Base-by-base conservation (phyloP, 176 grass and related monocot genomes). In the Otatea glauca region DNA sequence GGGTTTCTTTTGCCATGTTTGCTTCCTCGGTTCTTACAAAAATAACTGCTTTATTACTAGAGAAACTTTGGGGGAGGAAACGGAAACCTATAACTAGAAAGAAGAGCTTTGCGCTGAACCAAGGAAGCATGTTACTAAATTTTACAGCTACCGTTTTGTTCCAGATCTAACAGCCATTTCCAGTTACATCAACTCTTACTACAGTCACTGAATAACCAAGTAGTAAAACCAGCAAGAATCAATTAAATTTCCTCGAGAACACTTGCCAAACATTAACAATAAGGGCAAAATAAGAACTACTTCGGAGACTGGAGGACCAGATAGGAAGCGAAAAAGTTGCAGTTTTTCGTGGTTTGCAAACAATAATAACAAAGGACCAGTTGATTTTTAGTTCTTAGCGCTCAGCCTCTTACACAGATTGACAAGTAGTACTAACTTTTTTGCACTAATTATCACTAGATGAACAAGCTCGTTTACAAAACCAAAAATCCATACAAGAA, bases 401-500 rank as follows among this genome's bases (percentile, higher is more conserved):
- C 39, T 42, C 10, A 11, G 43, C 2, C 9, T 42, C 9, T 32
- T 65, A 43, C 72, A n/a, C 6, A 72, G 7, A 14, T 4, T 68
- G 21, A 16, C 2, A 15, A 17, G 13, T 3, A 32, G 12, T 6
- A 5, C 73, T 25, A 65, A 21, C 4, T 6, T 65, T 43, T 58
- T 84, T 25, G 75, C 82, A 76, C 71, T 70, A 51, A 62, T 20
- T 18, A 41, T 67, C 49, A 61, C 62, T 42, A 66, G 25, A 83
- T 78, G 48, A 78, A 83, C 66, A 74, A 67, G 58, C 25, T 47
- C 27, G 70, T 70, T 85, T 81, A 76, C 83, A 81, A 44, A 70
- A 78, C 10, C 78, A 66, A 83, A 83, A 78, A 87, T 74, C 68
- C 84, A 69, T 51, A 74, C 79, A 87, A 2, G 4, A 48, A 60